Base-by-base conservation (phyloP, 257 asterid species). In the Cinchona pubescens region DNA sequence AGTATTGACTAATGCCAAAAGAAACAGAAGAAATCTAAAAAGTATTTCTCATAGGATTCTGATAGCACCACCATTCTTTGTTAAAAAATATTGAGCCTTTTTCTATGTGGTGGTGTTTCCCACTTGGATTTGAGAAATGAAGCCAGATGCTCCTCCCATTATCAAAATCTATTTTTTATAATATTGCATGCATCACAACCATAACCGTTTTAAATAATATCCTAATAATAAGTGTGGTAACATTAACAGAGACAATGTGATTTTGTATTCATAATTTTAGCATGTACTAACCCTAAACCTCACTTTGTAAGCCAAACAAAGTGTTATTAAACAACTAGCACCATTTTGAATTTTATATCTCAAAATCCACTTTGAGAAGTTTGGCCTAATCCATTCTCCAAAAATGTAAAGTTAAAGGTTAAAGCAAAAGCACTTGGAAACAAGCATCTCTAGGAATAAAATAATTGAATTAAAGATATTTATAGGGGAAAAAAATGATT, bases 251-350 rank as follows among this genome's bases (percentile, higher is more conserved):
- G n/a, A n/a, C n/a, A n/a, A n/a, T 0, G 34, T 5, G 32, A 53
- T 19, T 25, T 56, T 48, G 40, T 40, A 35, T 69, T 42, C 79
- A 67, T 69, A 10, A 76, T 56, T 42, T 45, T 11, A 56, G 61
- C 76, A 69, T 69, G 80, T 69, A 69, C 80, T 59, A 46, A 76
- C 69, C 73, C 45, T 38, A 3, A 38, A 62, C 7, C 6, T 40
- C 18, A 67, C 29, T 74, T 63, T 74, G 64, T 32, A 63, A 74
- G 78, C 72, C 35, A 46, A 62, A 61, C 62, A 12, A 2, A 40
- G 14, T 40, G 27, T 32, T 11, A 48, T 7, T 43, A 30, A 61
- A 10, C 14, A 37, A 60, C 38, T 5, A 73, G 56, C 45, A 60
- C 71, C n/a, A 19, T 29, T 73, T 27, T 10, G 16, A 34, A 45